Percentiles rank a stretch among this genome's conserved stretches.
These are phyloP conservation scores for Debaryomycetaceae sp. DNA, from an alignment of 1,139 yeast genomes.

Conservation along the genomic window DNA sequence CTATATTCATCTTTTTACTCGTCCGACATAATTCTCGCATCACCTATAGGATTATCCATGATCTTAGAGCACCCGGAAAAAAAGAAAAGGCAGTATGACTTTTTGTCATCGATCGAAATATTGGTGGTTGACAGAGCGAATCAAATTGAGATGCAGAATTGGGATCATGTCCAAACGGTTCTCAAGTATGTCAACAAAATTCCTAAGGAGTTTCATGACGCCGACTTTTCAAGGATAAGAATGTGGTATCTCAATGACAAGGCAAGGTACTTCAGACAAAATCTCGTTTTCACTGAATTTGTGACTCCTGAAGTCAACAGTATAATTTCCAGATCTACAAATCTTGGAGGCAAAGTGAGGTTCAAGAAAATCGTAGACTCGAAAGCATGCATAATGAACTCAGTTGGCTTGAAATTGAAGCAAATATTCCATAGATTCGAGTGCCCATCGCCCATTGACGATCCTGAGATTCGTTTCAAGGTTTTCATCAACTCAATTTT, in stretches of 20 bases:
- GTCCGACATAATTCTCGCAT: slow-evolving; percentile 84
- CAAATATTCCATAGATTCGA: slow-evolving; percentile 76
- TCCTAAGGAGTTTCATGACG: slow-evolving; percentile 75
- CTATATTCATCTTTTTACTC: slow-evolving; percentile 80
- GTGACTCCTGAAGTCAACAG: slow-evolving; percentile 79
- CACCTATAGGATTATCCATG: slow-evolving; percentile 87
- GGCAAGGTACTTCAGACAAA: slow-evolving; percentile 72
- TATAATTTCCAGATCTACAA: slow-evolving; percentile 53
- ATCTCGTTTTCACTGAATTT: slow-evolving; percentile 69
- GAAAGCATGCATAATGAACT: slow-evolving; percentile 44
- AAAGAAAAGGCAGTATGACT: slow-evolving; percentile 61
- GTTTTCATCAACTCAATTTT: slow-evolving; percentile 70
- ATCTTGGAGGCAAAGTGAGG: slow-evolving; percentile 65
- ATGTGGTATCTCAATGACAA: slow-evolving; percentile 92
- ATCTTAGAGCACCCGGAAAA: slow-evolving; percentile 66
- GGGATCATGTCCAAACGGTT: slow-evolving; percentile 80
- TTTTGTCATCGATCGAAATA: slow-evolving; percentile 83
- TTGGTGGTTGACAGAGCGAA: slow-evolving; percentile 79
- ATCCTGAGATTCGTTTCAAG: slow-evolving; percentile 78
- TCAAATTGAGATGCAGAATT: slow-evolving; percentile 87
- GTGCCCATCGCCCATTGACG: slow-evolving; percentile 53
- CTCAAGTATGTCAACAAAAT: slow-evolving; percentile 68
- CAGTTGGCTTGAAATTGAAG: slow-evolving; percentile 54
- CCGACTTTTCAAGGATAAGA: slow-evolving; percentile 88
- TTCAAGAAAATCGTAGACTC: slow-evolving; percentile 39